Evolutionary conservation across 352 stramenopile genomes (phyloP).

Genomic region (Thraustochytrium sp.): DNA sequence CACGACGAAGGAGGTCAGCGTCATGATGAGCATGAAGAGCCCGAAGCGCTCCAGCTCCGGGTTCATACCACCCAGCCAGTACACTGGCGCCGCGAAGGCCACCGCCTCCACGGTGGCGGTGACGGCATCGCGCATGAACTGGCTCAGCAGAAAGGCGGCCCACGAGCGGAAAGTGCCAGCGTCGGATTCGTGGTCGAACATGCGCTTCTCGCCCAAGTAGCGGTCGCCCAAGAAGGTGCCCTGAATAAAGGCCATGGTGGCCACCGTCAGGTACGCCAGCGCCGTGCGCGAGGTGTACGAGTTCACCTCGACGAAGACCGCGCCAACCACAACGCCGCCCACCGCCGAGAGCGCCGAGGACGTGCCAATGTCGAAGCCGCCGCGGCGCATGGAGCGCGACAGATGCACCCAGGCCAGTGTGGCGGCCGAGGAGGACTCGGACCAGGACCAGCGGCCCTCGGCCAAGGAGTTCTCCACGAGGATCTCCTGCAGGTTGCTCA

Average conservation of each 20-base stretch:
- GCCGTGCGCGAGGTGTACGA: constrained; percentile 27
- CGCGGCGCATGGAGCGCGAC: constrained; percentile 18
- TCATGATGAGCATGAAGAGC: constrained; percentile 32
- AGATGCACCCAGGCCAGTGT: constrained; percentile 26
- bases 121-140: constrained; percentile 35
- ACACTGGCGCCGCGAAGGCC: constrained; percentile 16
- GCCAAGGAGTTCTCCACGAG: constrained; percentile 42
- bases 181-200: constrained; percentile 30
- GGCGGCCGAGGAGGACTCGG: constrained; percentile 1
- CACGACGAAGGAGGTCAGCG: constrained; percentile 5
- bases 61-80: constrained; percentile 25
- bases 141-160: constrained; percentile 31
- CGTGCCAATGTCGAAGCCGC: constrained; percentile 10
- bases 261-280: constrained; percentile 25
- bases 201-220: constrained; percentile 41
- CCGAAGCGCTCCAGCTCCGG: background rate
- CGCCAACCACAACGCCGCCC: constrained; percentile 21
- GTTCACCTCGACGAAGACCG: constrained; percentile 28
- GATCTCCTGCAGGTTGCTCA: background rate
- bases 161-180: constrained; percentile 27
- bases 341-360: background rate
- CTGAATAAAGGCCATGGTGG: constrained; percentile 43
- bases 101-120: constrained; percentile 20
- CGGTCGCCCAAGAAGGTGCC: constrained; percentile 38
- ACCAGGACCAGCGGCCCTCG: constrained; percentile 40